phyloP scores from a whole-genome alignment of 805 yeast genomes.

The Phaffomyces opuntiae region DNA sequence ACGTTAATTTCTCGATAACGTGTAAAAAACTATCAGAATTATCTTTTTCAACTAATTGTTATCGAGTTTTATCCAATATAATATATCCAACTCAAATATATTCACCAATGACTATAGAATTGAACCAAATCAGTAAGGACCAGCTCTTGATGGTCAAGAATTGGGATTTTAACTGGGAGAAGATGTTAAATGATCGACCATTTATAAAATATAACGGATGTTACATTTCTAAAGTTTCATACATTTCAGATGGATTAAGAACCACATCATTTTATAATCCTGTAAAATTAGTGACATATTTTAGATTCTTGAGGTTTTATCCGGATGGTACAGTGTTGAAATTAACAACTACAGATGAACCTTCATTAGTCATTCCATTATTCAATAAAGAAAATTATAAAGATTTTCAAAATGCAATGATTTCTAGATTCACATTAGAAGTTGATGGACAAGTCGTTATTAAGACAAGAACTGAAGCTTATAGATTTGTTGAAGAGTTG shows the following conservation, averaged over 20 bases:
- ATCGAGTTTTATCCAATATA: conserved; percentile 42
- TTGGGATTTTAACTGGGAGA: conserved; percentile 33
- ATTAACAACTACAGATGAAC: conserved; percentile 67
- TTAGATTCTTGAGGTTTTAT: conserved; percentile 75
- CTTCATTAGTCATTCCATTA: conserved; percentile 54
- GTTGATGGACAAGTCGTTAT: conserved; percentile 45
- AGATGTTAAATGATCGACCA: conserved; percentile 51
- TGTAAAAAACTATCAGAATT: conserved; percentile 51
- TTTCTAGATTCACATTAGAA: conserved; percentile 41
- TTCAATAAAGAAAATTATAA: conserved; percentile 31
- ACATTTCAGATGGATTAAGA: conserved; percentile 76
- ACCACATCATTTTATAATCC: conserved; percentile 65
- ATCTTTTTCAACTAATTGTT: conserved; percentile 47
- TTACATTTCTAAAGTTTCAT: conserved; percentile 79
- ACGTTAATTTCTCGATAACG: conserved; percentile 54
- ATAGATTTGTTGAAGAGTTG: conserved; percentile 56
- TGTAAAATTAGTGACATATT: conserved; percentile 78
- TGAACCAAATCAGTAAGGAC: conserved; percentile 30
- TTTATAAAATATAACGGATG: conserved; percentile 75
- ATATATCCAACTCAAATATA: conserved; percentile 51
- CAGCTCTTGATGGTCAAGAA: conserved; percentile 29
- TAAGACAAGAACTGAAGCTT: conserved; percentile 53
- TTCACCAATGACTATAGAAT: conserved; percentile 33
- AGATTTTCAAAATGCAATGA: conserved; percentile 26
- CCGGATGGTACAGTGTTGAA: conserved; percentile 71